Percentiles rank a stretch among this genome's conserved stretches.
These are phyloP conservation scores for Paraphoma chrysanthemicola DNA, from an alignment of 2,329 filamentous ascomycete genomes.

Conservation along the genomic window DNA sequence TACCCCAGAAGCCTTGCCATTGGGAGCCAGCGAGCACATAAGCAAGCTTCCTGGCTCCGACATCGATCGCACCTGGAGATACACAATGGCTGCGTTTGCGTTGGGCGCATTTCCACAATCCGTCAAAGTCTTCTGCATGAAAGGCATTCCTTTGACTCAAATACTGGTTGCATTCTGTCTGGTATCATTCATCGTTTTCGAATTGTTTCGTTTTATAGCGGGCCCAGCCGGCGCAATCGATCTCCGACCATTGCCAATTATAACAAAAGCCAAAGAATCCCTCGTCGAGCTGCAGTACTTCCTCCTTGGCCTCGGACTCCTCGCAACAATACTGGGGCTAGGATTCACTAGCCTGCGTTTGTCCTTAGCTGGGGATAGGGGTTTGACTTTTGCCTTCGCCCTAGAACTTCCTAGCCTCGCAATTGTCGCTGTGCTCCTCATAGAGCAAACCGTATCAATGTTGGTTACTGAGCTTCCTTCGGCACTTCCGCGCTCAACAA, in stretches of 20 bases:
- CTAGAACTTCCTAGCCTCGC: too few species aligned
- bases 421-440: too few species aligned
- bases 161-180: neutral
- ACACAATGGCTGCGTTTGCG: neutral
- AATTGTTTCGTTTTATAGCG: slow-evolving; percentile 2
- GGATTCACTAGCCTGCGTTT: too few species aligned
- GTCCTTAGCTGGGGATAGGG: too few species aligned
- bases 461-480: too few species aligned
- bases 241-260: slow-evolving; percentile 1
- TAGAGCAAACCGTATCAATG: too few species aligned
- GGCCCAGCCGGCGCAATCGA: neutral
- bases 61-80: slow-evolving; percentile 2
- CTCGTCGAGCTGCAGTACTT: neutral
- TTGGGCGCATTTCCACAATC: slow-evolving; percentile 5
- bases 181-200: neutral
- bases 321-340: neutral
- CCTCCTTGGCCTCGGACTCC: neutral
- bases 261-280: neutral
- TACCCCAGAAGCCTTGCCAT: neutral
- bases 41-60: neutral
- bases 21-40: neutral
- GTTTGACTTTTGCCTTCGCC: too few species aligned
- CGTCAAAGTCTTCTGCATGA: slow-evolving; percentile 9
- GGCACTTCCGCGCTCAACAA: too few species aligned
- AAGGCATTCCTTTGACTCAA: slow-evolving; percentile 1